Base-by-base conservation (phyloP, 2,329 filamentous ascomycete species). In the Colletotrichum truncatum region DNA sequence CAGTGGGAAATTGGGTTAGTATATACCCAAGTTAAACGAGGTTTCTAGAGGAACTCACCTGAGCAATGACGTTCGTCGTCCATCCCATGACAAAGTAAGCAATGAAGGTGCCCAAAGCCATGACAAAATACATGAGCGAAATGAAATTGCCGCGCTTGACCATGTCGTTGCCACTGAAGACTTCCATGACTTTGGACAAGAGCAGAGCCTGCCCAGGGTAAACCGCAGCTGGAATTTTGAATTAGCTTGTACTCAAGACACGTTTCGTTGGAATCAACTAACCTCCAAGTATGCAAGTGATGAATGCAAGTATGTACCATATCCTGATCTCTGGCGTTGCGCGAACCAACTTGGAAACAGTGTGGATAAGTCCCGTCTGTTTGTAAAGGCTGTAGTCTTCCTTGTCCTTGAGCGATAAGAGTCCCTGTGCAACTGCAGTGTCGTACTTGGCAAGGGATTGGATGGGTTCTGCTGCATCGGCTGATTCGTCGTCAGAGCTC, bases 141-240 rank as follows among this genome's bases (percentile, higher is more conserved):
- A 72, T 66, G 68, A 84, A 84, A 38, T 39, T 71, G 48, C 48
- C 71, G 65, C 10, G 58, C 14, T 12, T 5, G 14, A 26, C 34
- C 18, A 16, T 69, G 63, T 56, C 25, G 4, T 41, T 2, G 2
- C 76, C 56, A 3, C 71, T 75, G 59, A 83, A 83, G 4, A 81
- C 75, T 2, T 80, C 74, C 38, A 81, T 77, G 12, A 81, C 73
- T 26, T 73, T 73, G 6, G 76, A 75, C 21, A 82, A 69, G 5
- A 85, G 67, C 48, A 84, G 72, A 2, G 82, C 78, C 54, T 84
- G 80, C 3, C 73, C 79, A 1, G 82, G 82, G 48, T 75, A 79
- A 8, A 62, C 41, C 9, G 49, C 58, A 2, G 58, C 58, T 62
- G 32, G n/a, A n/a, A 5, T 7, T 10, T 18, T 10, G 36, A 8